phyloP scores from a whole-genome alignment of 306 rosid genomes.

The Lupinus albus region DNA sequence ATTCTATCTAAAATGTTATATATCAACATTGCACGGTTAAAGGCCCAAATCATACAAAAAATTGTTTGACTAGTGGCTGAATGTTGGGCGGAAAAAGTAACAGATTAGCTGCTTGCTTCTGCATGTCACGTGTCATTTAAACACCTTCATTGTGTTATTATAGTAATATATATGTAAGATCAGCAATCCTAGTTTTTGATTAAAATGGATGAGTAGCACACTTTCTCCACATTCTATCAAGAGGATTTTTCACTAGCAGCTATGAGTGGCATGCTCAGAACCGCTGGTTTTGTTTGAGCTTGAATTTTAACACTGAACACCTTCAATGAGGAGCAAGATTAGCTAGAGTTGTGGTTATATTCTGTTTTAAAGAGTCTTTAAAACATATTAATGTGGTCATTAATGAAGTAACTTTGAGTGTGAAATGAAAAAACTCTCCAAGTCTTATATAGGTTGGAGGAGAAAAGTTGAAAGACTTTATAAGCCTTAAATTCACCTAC shows the following conservation, averaged over 20 bases:
- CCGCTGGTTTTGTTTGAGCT: too few species aligned
- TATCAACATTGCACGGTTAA: too few species aligned
- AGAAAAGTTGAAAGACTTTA: too few species aligned
- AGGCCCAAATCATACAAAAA: neutral
- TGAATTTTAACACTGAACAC: too few species aligned
- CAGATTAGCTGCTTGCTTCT: slow-evolving; percentile 33
- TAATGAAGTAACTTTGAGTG: too few species aligned
- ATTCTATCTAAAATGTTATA: slow-evolving; percentile 13
- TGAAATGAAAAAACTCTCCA: too few species aligned
- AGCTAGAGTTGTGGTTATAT: too few species aligned
- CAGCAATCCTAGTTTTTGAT: slow-evolving; percentile 27
- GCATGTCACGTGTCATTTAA: slow-evolving; percentile 25
- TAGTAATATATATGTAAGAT: slow-evolving; percentile 10
- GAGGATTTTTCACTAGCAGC: neutral
- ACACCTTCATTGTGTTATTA: slow-evolving; percentile 20
- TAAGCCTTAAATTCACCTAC: too few species aligned
- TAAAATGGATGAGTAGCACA: neutral
- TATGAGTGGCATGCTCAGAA: slow-evolving; percentile 1
- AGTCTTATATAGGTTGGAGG: too few species aligned
- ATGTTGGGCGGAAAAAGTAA: slow-evolving; percentile 28
- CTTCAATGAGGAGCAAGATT: too few species aligned
- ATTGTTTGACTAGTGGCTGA: slow-evolving; percentile 30
- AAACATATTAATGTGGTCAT: too few species aligned
- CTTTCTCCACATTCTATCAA: neutral
- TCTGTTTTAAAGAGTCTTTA: too few species aligned